Evolutionary conservation across 345 rosid species (phyloP).

Genomic region (Sisymbrium altissimum): DNA sequence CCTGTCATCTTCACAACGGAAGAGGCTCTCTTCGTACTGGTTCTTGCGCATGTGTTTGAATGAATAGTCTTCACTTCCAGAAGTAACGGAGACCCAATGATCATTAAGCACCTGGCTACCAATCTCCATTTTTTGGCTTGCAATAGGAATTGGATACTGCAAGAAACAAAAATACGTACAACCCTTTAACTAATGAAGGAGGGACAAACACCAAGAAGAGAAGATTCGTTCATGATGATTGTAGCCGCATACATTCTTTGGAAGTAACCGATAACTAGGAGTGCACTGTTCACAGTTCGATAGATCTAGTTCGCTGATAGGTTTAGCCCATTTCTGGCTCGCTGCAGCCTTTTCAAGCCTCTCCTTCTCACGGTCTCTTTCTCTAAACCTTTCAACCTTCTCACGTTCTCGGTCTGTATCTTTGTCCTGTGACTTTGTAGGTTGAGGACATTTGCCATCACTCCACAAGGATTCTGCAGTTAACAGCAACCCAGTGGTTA

Average conservation of each 20-base stretch:
- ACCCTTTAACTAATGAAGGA: slow-evolving; percentile 13
- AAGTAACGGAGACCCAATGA: slow-evolving; percentile 96
- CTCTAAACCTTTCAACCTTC: slow-evolving; percentile 61
- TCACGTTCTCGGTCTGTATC: slow-evolving; percentile 66
- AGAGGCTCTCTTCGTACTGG: slow-evolving; percentile 96
- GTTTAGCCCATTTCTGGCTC: slow-evolving; percentile 74
- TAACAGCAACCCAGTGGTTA: slow-evolving; percentile 20
- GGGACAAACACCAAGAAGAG: background rate
- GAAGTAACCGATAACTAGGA: slow-evolving; percentile 96
- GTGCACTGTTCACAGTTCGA: slow-evolving; percentile 96
- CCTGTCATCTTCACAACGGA: slow-evolving; percentile 99
- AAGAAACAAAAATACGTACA: slow-evolving; percentile 22
- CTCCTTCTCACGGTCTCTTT: slow-evolving; percentile 77
- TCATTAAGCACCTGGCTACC: slow-evolving; percentile 88
- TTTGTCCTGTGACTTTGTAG: slow-evolving; percentile 66
- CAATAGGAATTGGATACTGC: slow-evolving; percentile 84
- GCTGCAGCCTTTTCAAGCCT: slow-evolving; percentile 73
- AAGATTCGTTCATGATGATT: background rate
- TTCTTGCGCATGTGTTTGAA: slow-evolving; percentile 99
- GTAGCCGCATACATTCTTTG: slow-evolving; percentile 59
- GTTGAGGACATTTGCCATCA: slow-evolving; percentile 64
- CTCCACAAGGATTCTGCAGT: slow-evolving; percentile 54
- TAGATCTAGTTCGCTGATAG: slow-evolving; percentile 91
- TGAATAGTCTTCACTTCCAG: slow-evolving; percentile 99
- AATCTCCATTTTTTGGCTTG: slow-evolving; percentile 79